Base-by-base conservation (phyloP, 106 monocot species). In the Apostasia shenzhenica region DNA sequence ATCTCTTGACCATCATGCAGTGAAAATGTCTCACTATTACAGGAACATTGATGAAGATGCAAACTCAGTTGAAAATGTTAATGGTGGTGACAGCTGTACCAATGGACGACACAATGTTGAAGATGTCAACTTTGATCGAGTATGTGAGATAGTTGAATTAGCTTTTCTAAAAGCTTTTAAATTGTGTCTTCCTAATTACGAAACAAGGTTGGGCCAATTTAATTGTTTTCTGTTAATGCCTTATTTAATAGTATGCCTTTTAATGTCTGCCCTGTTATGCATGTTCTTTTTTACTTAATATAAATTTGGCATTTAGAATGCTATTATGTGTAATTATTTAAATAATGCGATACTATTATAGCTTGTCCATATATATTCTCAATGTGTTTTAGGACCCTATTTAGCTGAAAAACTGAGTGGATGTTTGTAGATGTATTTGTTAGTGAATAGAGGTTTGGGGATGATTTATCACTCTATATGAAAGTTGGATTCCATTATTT, bases 21-120 rank as follows among this genome's bases (percentile, higher is more conserved):
- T 63, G 42, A 63, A 63, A 41, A 40, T 48, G 53, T 71, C 59
- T 39, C 41, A 11, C 63, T 38, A 59, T 74, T 69, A 68, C 73
- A 97, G 97, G 77, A 81, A 86, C 65, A 83, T 87, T 73, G 89
- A 92, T 56, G 82, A 79, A 65, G 92, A 85, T 78, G 66, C 55
- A 38, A 77, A 76, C 62, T 78, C 76, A 73, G 56, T 66, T 52
- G 76, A 60, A 45, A 77, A 76, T 63, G 75, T 80, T 73, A 63
- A 68, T 47, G 47, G 3, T 49, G 74, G 61, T 67, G 52, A 14
- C 61, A 73, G 58, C 65, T 14, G 59, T 76, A 54, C 48, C 72
- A 62, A 45, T 26, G 73, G 81, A 80, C 13, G 73, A 57, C 68
- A 76, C 55, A 66, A 3, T 61, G 69, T 41, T 69, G 54, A 26